Evolutionary conservation across 129 eudicot species (phyloP).

Genomic region (Silybum marianum): DNA sequence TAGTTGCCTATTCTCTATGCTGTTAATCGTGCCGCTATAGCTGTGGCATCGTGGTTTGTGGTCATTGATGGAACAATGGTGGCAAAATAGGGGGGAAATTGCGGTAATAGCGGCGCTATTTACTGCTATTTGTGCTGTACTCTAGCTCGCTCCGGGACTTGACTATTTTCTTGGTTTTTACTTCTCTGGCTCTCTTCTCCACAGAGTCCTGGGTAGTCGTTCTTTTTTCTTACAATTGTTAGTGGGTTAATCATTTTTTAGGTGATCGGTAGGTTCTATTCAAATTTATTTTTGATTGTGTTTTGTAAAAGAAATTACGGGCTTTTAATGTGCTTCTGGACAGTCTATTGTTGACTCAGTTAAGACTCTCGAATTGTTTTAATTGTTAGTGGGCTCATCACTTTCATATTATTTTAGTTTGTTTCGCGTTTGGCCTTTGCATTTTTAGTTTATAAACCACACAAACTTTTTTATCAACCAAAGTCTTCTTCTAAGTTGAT

Average conservation of each 20-base stretch:
- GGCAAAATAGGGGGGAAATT: background rate
- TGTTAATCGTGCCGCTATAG: background rate
- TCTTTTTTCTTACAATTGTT: background rate
- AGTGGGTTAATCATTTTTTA: background rate
- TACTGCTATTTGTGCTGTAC: background rate
- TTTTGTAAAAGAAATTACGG: background rate
- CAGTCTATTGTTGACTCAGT: background rate
- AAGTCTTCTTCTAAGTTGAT: background rate
- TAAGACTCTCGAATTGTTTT: background rate
- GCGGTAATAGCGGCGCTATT: background rate
- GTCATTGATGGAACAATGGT: background rate
- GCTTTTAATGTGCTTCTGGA: background rate
- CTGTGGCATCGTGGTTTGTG: background rate
- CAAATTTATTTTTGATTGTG: background rate
- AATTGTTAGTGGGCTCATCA: background rate
- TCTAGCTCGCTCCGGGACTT: background rate
- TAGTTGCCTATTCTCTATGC: background rate
- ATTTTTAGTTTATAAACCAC: no score
- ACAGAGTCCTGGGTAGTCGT: background rate
- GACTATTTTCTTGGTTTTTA: background rate
- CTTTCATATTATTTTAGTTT: constrained; percentile 1
- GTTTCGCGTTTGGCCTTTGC: background rate
- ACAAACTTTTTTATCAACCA: background rate
- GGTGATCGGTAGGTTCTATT: background rate
- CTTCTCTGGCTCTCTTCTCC: background rate